These are phyloP conservation scores for Daldinia sp. DNA, from an alignment of 2,329 filamentous ascomycete species.

Conservation along the genomic window DNA sequence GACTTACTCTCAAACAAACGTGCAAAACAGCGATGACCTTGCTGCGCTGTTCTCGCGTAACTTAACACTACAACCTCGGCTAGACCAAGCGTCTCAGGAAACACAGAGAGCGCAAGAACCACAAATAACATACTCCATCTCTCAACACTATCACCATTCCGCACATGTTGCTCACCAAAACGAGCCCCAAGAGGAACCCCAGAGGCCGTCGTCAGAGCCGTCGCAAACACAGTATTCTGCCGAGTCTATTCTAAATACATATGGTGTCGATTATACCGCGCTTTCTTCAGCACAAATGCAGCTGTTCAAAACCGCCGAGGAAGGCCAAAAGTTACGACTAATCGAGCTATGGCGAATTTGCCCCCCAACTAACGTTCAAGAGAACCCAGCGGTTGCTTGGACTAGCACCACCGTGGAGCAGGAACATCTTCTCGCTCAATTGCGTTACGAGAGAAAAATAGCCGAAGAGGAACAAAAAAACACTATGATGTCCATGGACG, in stretches of 20 bases:
- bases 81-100: constrained; percentile 40
- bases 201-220: constrained; percentile 60
- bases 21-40: constrained; percentile 82
- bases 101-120: constrained; percentile 46
- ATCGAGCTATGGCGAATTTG: constrained; percentile 87
- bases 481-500: constrained; percentile 62
- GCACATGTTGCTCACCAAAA: constrained; percentile 66
- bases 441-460: constrained; percentile 65
- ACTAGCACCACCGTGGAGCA: constrained; percentile 63
- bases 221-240: constrained; percentile 59
- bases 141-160: constrained; percentile 86
- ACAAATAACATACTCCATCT: constrained; percentile 74
- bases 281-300: constrained; percentile 79
- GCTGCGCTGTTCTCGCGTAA: constrained; percentile 80
- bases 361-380: constrained; percentile 67
- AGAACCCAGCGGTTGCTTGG: constrained; percentile 63
- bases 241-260: constrained; percentile 66
- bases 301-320: constrained; percentile 79
- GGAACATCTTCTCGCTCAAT: constrained; percentile 65
- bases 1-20: constrained; percentile 55
- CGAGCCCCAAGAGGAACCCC: constrained; percentile 47
- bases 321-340: constrained; percentile 75
- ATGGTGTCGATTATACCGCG: constrained; percentile 74
- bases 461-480: constrained; percentile 55
- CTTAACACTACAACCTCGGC: constrained; percentile 67